Evolutionary conservation across 2,329 filamentous ascomycete species (phyloP), one percentile per base, ranked within the genome.

Genomic region (Gyromitra esculenta): DNA sequence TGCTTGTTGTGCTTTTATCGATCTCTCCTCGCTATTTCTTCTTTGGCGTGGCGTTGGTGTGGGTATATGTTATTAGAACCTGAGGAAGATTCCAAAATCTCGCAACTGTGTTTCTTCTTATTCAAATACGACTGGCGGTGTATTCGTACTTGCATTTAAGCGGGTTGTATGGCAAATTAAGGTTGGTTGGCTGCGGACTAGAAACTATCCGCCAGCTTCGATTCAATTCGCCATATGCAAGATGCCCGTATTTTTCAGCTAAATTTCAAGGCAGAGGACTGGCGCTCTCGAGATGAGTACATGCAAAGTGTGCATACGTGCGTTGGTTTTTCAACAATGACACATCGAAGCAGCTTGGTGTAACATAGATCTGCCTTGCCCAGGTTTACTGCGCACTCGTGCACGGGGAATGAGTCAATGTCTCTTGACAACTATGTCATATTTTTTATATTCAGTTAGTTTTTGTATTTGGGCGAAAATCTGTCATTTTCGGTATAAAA

Each of bases 331-430:
- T n/a, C 15, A n/a, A 6, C 31, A 37, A 45, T 68, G 65, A 68
- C 66, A 39, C 41, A 50, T 52, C 21, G 13, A 41, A 57, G 5
- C 7, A 3, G 39, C 13, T 37, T 59, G 31, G 66, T 60, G 66
- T 69, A 60, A 60, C 41, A 35, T 41, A 48, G 41, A 18, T 48
- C 39, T 57, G 15, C 41, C 8, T n/a, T 57, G 39, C 45, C 50
- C 37, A 21, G 48, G 60, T 18, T 64, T 18, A n/a, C n/a, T 60
- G 31, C 21, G 21, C 25, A 31, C 11, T 31, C 35, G 18, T 31
- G 39, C 21, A 59, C 21, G 18, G 18, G 21, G 59, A 35, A 59
- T 69, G 65, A 69, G 65, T 69, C 65, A 59, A 69, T 59, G 11
- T 37, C 37, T 41, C 18, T 15, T 35, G 43, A 66, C 18, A 35